phyloP scores from a whole-genome alignment of 2,329 filamentous ascomycete genomes.

The Diaporthe citrichinensis region DNA sequence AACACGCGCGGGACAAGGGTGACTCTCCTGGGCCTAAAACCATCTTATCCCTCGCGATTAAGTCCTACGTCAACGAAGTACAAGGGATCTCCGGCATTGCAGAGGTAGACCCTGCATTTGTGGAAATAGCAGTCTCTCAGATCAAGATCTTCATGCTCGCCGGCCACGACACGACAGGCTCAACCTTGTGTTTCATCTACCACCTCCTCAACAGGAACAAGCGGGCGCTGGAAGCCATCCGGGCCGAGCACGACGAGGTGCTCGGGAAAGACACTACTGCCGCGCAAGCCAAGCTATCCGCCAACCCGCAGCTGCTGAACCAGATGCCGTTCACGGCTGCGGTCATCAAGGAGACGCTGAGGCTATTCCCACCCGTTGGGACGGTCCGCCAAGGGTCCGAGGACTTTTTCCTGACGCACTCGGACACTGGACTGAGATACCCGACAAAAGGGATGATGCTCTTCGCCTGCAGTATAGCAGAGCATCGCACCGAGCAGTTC shows the following conservation, averaged over 20 bases:
- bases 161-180: conserved; percentile 41
- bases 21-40: conserved; percentile 45
- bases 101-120: conserved; percentile 31
- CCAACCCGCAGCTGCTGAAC: conserved; percentile 61
- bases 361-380: conserved; percentile 63
- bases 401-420: conserved; percentile 53
- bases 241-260: conserved; percentile 49
- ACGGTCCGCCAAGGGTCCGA: conserved; percentile 53
- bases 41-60: conserved; percentile 48
- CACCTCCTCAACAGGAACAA: conserved; percentile 45
- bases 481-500: conserved; percentile 51
- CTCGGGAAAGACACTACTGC: conserved; percentile 48
- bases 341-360: conserved; percentile 68
- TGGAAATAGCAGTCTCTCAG: conserved; percentile 41
- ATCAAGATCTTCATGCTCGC: conserved; percentile 49
- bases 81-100: conserved; percentile 14
- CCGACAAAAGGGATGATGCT: conserved; percentile 53
- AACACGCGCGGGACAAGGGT: conserved; percentile 43
- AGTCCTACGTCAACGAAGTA: conserved; percentile 45
- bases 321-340: conserved; percentile 65
- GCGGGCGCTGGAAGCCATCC: conserved; percentile 44
- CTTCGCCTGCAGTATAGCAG: conserved; percentile 41
- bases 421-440: conserved; percentile 52
- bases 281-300: conserved; percentile 52
- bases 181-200: conserved; percentile 37